Percentiles rank a stretch among this genome's conserved stretches.
These are phyloP conservation scores for Dothiorella sarmentorum DNA, from an alignment of 2,329 filamentous ascomycete species.

Conservation along the genomic window DNA sequence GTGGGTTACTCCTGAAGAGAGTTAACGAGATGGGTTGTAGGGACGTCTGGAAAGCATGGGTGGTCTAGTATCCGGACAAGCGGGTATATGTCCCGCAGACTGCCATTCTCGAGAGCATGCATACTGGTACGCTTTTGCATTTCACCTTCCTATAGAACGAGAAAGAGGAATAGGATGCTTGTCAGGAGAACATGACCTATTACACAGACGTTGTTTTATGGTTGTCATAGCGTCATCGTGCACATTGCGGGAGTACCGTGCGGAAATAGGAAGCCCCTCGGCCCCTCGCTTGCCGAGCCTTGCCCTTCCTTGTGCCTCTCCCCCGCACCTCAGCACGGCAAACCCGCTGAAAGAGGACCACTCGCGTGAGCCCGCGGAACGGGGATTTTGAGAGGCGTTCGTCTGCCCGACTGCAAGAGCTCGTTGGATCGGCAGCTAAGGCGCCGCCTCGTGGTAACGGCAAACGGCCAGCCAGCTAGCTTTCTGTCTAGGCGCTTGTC, in stretches of 20 bases:
- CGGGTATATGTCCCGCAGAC: too few relatives aligned
- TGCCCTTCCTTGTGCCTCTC: background rate
- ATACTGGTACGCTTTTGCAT: too few relatives aligned
- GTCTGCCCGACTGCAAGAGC: background rate
- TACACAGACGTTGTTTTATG: slow-evolving; percentile 4
- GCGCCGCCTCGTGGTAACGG: background rate
- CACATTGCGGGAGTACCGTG: background rate
- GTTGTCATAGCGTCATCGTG: slow-evolving; percentile 13
- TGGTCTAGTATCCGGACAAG: too few relatives aligned
- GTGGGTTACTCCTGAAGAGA: too few relatives aligned
- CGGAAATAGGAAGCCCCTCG: background rate
- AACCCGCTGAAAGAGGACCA: too few relatives aligned
- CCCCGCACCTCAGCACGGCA: background rate
- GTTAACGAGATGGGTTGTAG: too few relatives aligned
- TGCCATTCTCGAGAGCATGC: too few relatives aligned
- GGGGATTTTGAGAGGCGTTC: background rate
- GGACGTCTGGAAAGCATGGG: too few relatives aligned
- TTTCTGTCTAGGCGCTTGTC: background rate
- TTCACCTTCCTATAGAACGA: too few relatives aligned
- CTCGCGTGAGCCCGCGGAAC: background rate
- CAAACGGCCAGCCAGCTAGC: background rate
- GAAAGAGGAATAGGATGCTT: background rate
- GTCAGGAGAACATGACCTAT: background rate
- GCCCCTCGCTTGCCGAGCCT: background rate
- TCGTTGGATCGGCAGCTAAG: background rate